Conservation (phyloP, 2,329 filamentous ascomycete species). For the Microcera coccophila region DNA sequence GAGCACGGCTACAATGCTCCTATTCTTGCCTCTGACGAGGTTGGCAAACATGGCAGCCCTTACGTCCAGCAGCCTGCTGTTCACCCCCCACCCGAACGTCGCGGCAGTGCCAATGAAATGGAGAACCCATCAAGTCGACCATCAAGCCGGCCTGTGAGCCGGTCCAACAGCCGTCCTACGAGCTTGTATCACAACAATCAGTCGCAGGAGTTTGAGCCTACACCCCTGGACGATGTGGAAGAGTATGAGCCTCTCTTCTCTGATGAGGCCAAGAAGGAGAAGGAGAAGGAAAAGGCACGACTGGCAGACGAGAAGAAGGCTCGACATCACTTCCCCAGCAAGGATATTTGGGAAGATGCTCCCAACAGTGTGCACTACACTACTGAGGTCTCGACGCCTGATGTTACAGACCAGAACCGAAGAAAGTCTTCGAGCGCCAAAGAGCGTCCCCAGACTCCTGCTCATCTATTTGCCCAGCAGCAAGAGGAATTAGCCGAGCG, state of each 20-base stretch:
- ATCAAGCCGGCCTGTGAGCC: slow-evolving; percentile 51
- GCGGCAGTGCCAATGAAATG: slow-evolving; percentile 54
- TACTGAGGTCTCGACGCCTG: slow-evolving; percentile 80
- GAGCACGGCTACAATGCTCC: slow-evolving; percentile 66
- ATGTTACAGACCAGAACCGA: slow-evolving; percentile 39
- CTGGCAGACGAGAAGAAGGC: slow-evolving; percentile 46
- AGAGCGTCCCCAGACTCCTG: slow-evolving; percentile 51
- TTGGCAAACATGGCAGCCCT: slow-evolving; percentile 66
- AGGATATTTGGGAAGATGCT: slow-evolving; percentile 96
- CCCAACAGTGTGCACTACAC: slow-evolving; percentile 77
- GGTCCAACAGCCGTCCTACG: slow-evolving; percentile 59
- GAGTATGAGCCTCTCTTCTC: slow-evolving; percentile 95
- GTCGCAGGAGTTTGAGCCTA: slow-evolving; percentile 53
- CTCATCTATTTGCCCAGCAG: slow-evolving; percentile 61
- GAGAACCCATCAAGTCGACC: slow-evolving; percentile 59
- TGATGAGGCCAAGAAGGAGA: slow-evolving; percentile 62
- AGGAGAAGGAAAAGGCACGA: slow-evolving; percentile 39
- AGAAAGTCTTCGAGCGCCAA: slow-evolving; percentile 28
- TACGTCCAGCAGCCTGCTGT: slow-evolving; percentile 76
- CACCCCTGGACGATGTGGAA: slow-evolving; percentile 79
- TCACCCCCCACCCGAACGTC: slow-evolving; percentile 65
- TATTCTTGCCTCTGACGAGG: slow-evolving; percentile 85
- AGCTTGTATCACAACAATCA: slow-evolving; percentile 56
- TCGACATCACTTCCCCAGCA: slow-evolving; percentile 78
- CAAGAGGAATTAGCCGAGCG: slow-evolving; percentile 63